These are phyloP conservation scores for Apiospora phragmitis DNA, from an alignment of 2,329 filamentous ascomycete genomes.

Conservation along the genomic window DNA sequence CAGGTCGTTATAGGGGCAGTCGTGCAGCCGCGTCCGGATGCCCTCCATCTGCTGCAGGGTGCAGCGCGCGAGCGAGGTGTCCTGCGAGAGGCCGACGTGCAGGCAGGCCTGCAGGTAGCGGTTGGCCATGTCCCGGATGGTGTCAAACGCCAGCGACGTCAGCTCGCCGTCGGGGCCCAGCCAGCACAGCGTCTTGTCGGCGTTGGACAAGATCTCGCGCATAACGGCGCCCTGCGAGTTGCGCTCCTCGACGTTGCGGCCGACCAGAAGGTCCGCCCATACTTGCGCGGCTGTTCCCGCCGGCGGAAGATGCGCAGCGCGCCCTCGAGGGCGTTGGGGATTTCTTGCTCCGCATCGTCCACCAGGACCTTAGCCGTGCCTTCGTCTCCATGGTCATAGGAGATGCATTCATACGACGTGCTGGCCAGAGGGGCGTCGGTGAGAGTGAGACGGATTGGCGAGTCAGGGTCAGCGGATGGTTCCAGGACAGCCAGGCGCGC, in stretches of 20 bases:
- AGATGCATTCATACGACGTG: slow-evolving; percentile 26
- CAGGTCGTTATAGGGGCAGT: slow-evolving; percentile 18
- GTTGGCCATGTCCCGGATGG: slow-evolving; percentile 20
- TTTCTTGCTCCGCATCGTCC: slow-evolving; percentile 17
- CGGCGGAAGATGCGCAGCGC: slow-evolving; percentile 24
- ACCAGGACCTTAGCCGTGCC: slow-evolving; percentile 15
- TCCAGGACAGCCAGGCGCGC: slow-evolving; percentile 19
- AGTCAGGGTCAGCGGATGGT: slow-evolving; percentile 17
- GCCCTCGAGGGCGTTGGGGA: slow-evolving; percentile 20
- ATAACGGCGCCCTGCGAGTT: slow-evolving; percentile 16
- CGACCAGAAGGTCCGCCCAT: slow-evolving; percentile 24
- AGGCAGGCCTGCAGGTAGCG: slow-evolving; percentile 17
- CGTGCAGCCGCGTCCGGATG: slow-evolving; percentile 12
- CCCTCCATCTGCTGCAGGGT: slow-evolving; percentile 17
- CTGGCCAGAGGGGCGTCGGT: slow-evolving; percentile 18
- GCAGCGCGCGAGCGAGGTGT: neutral
- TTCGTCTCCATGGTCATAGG: slow-evolving; percentile 20
- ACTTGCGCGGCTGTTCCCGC: slow-evolving; percentile 21
- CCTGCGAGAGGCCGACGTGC: slow-evolving; percentile 15
- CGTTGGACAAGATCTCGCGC: slow-evolving; percentile 20
- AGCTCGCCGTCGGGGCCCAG: slow-evolving; percentile 18
- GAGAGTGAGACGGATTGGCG: slow-evolving; percentile 21
- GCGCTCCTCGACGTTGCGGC: slow-evolving; percentile 22
- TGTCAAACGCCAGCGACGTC: slow-evolving; percentile 20
- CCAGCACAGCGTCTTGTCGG: slow-evolving; percentile 27